Conservation (phyloP, 306 rosid species). For the Lithocarpus polystachyus region DNA sequence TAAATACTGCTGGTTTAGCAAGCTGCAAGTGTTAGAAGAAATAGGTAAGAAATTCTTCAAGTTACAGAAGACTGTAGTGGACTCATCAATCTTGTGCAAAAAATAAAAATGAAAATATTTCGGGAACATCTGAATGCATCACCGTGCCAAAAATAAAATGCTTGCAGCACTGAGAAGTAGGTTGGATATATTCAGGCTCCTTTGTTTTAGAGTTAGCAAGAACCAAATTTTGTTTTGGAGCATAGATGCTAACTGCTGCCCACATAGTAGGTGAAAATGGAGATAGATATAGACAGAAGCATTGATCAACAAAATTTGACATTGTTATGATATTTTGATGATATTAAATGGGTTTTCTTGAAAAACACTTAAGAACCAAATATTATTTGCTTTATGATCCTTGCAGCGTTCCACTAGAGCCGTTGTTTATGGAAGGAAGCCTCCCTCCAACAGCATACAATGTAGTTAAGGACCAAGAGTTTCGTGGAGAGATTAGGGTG, state of each 20-base stretch:
- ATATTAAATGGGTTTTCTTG: not conserved
- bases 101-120: too few relatives aligned
- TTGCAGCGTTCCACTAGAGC: slow-evolving; percentile 55
- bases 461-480: slow-evolving; percentile 58
- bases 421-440: slow-evolving; percentile 47
- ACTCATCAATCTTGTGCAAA: too few relatives aligned
- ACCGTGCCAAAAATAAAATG: not conserved
- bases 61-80: too few relatives aligned
- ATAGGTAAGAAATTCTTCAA: too few relatives aligned
- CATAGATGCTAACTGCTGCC: not conserved
- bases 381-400: not conserved
- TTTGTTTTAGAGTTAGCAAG: not conserved
- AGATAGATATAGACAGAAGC: not conserved
- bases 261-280: not conserved
- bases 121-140: not conserved
- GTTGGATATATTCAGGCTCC: not conserved
- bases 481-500: slow-evolving; percentile 50
- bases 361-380: not conserved
- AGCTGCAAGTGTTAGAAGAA: not conserved
- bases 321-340: not conserved
- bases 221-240: not conserved
- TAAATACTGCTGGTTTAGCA: not conserved
- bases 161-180: not conserved
- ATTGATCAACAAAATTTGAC: not conserved
- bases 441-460: slow-evolving; percentile 49